phyloP scores from a whole-genome alignment of 2,329 filamentous ascomycete genomes.

The Colletotrichum camelliae region DNA sequence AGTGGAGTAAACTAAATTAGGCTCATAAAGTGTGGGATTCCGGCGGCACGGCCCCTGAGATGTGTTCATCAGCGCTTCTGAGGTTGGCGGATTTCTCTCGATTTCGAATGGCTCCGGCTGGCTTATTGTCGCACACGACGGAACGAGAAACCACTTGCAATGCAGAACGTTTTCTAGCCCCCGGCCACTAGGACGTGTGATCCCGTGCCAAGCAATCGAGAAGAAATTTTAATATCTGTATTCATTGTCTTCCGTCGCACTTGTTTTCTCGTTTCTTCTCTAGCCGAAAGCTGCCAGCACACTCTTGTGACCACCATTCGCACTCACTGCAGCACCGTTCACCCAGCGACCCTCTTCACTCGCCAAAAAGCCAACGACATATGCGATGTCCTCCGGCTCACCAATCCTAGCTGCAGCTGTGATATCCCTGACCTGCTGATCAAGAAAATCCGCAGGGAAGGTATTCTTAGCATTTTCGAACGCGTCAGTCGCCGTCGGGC shows the following conservation, averaged over 20 bases:
- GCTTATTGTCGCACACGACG: not conserved
- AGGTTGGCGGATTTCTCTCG: not conserved
- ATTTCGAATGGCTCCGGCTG: not conserved
- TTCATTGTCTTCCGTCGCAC: not conserved
- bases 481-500: constrained; percentile 27
- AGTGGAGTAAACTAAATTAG: not conserved
- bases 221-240: not conserved
- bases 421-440: not conserved
- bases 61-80: not conserved
- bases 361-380: constrained; percentile 7
- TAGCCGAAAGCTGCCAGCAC: not conserved
- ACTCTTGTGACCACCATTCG: constrained; percentile 1
- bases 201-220: not conserved
- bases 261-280: not conserved
- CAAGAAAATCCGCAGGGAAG: not conserved
- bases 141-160: not conserved
- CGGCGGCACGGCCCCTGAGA: not conserved
- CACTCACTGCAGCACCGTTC: not conserved
- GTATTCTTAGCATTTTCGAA: not conserved
- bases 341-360: constrained; percentile 12
- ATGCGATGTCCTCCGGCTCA: not conserved
- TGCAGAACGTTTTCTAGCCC: not conserved
- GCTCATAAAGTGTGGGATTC: not conserved
- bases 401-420: not conserved
- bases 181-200: not conserved